Conservation (phyloP, 2,329 filamentous ascomycete genomes). For the Verticillium dahliae region DNA sequence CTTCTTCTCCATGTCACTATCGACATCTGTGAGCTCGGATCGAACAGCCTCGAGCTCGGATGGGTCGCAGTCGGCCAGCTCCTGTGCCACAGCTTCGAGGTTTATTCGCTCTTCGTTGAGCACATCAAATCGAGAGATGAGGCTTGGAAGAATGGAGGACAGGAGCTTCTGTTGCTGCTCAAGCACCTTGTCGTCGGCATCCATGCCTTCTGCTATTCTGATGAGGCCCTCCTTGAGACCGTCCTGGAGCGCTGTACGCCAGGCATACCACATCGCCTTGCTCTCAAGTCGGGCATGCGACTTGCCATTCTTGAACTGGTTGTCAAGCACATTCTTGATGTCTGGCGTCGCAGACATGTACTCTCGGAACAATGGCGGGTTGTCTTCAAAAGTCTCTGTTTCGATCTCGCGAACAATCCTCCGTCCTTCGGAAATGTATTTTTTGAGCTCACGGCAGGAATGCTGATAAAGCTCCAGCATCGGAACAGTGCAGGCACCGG, state of each 20-base stretch:
- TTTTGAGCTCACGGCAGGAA: slow-evolving; percentile 91
- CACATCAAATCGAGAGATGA: slow-evolving; percentile 53
- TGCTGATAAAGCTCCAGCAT: slow-evolving; percentile 95
- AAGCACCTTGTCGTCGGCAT: slow-evolving; percentile 62
- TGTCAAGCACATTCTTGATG: slow-evolving; percentile 83
- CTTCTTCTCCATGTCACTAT: slow-evolving; percentile 65
- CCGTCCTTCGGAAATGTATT: slow-evolving; percentile 90
- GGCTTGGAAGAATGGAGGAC: slow-evolving; percentile 56
- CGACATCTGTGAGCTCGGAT: slow-evolving; percentile 56
- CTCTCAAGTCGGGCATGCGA: slow-evolving; percentile 83
- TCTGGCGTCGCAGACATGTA: slow-evolving; percentile 82
- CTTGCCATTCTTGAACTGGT: slow-evolving; percentile 96
- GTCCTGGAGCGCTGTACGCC: slow-evolving; percentile 81
- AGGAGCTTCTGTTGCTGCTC: slow-evolving; percentile 63
- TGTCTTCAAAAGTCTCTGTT: slow-evolving; percentile 79
- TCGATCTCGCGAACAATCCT: slow-evolving; percentile 89
- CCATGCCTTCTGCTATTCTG: slow-evolving; percentile 71
- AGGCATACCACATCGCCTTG: slow-evolving; percentile 97
- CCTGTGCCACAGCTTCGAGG: slow-evolving; percentile 65
- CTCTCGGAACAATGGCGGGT: slow-evolving; percentile 84
- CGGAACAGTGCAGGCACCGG: slow-evolving; percentile 83
- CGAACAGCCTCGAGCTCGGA: slow-evolving; percentile 70
- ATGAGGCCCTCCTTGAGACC: slow-evolving; percentile 76
- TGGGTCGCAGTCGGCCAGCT: slow-evolving; percentile 74
- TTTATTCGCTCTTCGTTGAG: slow-evolving; percentile 60